phyloP scores from a whole-genome alignment of 208 protist genomes.

The Trypanosoma grayi region DNA sequence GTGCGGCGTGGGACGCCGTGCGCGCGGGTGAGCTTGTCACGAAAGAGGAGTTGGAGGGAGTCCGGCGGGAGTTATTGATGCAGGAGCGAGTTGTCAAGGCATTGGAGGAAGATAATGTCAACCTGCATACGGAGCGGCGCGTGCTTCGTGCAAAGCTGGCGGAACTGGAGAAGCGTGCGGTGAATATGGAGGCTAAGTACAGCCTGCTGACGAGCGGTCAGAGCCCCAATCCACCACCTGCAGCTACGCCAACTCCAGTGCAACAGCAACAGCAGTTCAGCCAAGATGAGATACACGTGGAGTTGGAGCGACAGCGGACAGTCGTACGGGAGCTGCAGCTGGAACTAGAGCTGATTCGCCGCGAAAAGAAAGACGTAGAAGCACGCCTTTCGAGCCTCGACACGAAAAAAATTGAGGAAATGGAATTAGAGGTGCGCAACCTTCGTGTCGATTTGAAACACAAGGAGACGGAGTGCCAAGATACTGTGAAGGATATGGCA shows the following conservation, averaged over 20 bases:
- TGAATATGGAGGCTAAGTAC: constrained; percentile 66
- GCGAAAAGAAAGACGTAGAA: constrained; percentile 21
- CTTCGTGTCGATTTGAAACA: constrained; percentile 23
- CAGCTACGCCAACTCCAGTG: background rate
- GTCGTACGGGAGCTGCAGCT: constrained; percentile 30
- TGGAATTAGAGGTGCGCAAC: constrained; percentile 30
- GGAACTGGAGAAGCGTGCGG: constrained; percentile 44
- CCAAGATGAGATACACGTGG: constrained; percentile 12
- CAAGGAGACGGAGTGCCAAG: constrained; percentile 31
- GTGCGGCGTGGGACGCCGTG: constrained; percentile 7
- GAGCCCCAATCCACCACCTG: background rate
- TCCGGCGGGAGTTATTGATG: constrained; percentile 54
- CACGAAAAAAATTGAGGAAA: constrained; percentile 24
- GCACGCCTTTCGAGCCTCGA: constrained; percentile 20
- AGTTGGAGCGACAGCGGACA: constrained; percentile 21
- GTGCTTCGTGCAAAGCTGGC: constrained; percentile 32
- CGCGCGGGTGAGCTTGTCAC: constrained; percentile 18
- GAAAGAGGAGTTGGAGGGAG: constrained; percentile 23
- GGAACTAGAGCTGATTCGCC: constrained; percentile 25
- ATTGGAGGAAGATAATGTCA: constrained; percentile 70
- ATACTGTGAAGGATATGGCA: constrained; percentile 33
- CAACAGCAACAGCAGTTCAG: background rate
- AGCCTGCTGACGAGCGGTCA: constrained; percentile 52
- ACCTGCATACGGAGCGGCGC: constrained; percentile 47
- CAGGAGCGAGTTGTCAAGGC: constrained; percentile 68